phyloP scores from a whole-genome alignment of 768 basidiomycete genomes.

The Cubamyces lactineus region DNA sequence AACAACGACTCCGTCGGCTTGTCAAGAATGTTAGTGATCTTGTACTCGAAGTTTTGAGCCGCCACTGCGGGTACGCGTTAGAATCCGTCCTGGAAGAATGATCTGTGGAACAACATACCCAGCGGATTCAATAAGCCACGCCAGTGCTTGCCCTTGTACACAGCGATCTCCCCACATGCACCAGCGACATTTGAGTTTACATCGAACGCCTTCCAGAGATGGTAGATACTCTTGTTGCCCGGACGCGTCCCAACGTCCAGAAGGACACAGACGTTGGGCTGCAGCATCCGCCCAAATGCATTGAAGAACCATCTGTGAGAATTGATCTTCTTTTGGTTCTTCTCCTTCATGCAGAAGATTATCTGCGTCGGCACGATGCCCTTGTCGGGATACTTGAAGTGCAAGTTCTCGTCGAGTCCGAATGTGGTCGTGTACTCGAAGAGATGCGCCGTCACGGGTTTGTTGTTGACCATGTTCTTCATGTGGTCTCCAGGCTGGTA shows the following conservation, averaged over 20 bases:
- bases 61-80: conserved; percentile 56
- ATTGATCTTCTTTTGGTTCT: conserved; percentile 97
- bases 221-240: conserved; percentile 85
- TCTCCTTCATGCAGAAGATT: conserved; percentile 89
- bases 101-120: conserved; percentile 45
- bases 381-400: conserved; percentile 89
- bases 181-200: conserved; percentile 91
- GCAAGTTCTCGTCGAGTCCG: conserved; percentile 74
- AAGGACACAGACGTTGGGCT: conserved; percentile 92
- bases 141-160: conserved; percentile 91
- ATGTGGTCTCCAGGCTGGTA: conserved; percentile 75
- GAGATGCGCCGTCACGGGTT: conserved; percentile 71
- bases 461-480: conserved; percentile 69
- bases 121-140: conserved; percentile 77
- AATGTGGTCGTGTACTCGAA: conserved; percentile 91
- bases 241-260: conserved; percentile 95
- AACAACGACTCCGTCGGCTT: conserved; percentile 89
- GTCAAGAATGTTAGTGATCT: conserved; percentile 87
- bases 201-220: conserved; percentile 95
- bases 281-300: conserved; percentile 59
- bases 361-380: conserved; percentile 95
- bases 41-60: conserved; percentile 96
- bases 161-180: conserved; percentile 96
- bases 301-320: conserved; percentile 98
- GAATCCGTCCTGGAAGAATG: background rate